Evolutionary conservation across 2,329 filamentous ascomycete species (phyloP), one percentile per base, ranked within the genome.

Genomic region (Colletotrichum sp.): DNA sequence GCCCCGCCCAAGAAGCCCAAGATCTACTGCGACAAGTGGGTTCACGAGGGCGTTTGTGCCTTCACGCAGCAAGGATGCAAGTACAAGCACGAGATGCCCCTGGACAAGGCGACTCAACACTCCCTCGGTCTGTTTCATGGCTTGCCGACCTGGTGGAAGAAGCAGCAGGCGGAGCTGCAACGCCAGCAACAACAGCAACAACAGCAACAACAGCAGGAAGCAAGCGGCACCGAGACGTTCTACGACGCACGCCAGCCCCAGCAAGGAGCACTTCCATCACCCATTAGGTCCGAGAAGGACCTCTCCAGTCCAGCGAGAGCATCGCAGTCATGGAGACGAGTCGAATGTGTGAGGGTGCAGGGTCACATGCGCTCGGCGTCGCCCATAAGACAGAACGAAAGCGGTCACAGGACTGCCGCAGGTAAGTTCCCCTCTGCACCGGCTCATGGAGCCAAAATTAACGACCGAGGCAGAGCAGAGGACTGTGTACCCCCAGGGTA

Each of bases 61-160:
- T 98, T 95, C 82, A 92, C 90, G 5, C 94, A 97, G 81, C 93
- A 96, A 79, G 95, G 96, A 0, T 98, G 96, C 85, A 91, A 93
- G 76, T 98, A 92, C 86, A 96, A 95, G 84, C 96, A 98, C 81
- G 94, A 97, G 81, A 98, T 98, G 93, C 96, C 96, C 0, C 83
- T 85, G 31, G 91, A 95, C 76, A 87, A 87, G 65, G 85, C 87
- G 0, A 94, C 91, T 1, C 90, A 97, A 77, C 85, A 90, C 57
- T 86, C 88, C 8, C 87, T 98, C 4, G 96, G 96, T 0, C 89
- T 98, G 2, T 91, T 91, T 76, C 88, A 92, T 74, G 91, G 91
- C 0, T 83, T 90, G n/a, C 91, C 90, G 0, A 80, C 82, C 18
- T 92, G 90, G 90, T 92, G 87, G 86, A 89, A 86, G 81, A 89